Base-by-base conservation (phyloP, 2,329 filamentous ascomycete genomes). In the Gremmenia infestans region DNA sequence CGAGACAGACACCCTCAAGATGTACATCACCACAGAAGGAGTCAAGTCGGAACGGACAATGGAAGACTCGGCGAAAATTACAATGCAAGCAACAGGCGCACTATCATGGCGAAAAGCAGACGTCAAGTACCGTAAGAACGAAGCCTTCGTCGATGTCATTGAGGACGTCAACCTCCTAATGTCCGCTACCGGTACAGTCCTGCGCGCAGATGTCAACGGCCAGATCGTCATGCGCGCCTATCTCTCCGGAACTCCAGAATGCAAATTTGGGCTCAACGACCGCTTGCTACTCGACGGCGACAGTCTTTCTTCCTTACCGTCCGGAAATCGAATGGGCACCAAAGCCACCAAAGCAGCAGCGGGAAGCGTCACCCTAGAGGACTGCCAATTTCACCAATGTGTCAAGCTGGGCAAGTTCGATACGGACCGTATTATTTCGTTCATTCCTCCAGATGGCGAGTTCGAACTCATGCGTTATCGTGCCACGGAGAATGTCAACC, bases 21-120 rank as follows among this genome's bases (percentile, higher is more conserved):
- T 97, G 93, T 99, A 99, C 79, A 99, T 99, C 70, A 99, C 95
- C 45, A 99, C 94, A 37, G 94, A 99, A 76, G 94, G 94, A 56
- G 93, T 99, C 75, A 97, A 97, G 74, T 95, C 91, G 35, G 91
- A 91, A 72, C 79, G 85, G 64, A 86, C 82, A 63, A 87, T 86
- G 75, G 90, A 96, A 71, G 93, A 99, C 72, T 97, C 93, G 50
- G 93, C 91, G 64, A 94, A 93, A 72, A 99, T 99, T 73, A 99
- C 94, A 25, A 97, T 97, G 92, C 94, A 99, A 77, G 95, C 94
- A 12, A 99, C 94, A 0, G 94, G 95, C 42, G 94, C 94, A 5
- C 81, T 97, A 43, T 97, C 94, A 48, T 99, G 95, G 94, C 85
- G 95, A 66, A 89, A 96, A 70, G 89, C 93, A 58, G 93, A 97